Evolutionary conservation across 2,329 filamentous ascomycete genomes (phyloP).

Genomic region (Xylaria arbuscula): DNA sequence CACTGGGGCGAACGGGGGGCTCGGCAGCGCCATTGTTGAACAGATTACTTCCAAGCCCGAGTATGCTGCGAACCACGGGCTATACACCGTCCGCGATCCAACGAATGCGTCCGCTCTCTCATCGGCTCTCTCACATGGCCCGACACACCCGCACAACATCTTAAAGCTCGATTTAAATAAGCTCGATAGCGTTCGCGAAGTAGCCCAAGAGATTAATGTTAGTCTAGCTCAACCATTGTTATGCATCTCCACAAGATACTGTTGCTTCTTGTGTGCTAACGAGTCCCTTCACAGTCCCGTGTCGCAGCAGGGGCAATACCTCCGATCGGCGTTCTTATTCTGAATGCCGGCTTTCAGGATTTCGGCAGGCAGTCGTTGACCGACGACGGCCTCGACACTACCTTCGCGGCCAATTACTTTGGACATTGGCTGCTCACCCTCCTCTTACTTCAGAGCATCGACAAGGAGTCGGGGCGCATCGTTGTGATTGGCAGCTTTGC

Average conservation of each 20-base stretch:
- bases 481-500: slow-evolving; percentile 40
- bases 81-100: not conserved
- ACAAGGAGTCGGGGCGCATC: slow-evolving; percentile 38
- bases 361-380: slow-evolving; percentile 39
- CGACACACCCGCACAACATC: not conserved
- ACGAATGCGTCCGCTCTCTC: not conserved
- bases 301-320: slow-evolving; percentile 47
- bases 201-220: not conserved
- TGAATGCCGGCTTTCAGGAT: slow-evolving; percentile 50
- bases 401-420: slow-evolving; percentile 44
- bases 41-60: slow-evolving; percentile 9
- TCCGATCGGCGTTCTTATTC: slow-evolving; percentile 54
- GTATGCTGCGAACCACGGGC: not conserved
- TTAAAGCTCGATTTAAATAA: not conserved
- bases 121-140: not conserved
- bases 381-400: slow-evolving; percentile 41
- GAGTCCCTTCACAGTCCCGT: slow-evolving; percentile 11
- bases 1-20: slow-evolving; percentile 37
- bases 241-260: no score
- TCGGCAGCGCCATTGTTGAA: slow-evolving; percentile 33
- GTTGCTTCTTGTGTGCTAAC: no score
- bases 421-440: slow-evolving; percentile 44
- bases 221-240: not conserved
- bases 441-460: slow-evolving; percentile 43
- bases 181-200: not conserved